Evolutionary conservation across 148 eudicot genomes (phyloP).

Genomic region (Rhododendron kiyosumense): DNA sequence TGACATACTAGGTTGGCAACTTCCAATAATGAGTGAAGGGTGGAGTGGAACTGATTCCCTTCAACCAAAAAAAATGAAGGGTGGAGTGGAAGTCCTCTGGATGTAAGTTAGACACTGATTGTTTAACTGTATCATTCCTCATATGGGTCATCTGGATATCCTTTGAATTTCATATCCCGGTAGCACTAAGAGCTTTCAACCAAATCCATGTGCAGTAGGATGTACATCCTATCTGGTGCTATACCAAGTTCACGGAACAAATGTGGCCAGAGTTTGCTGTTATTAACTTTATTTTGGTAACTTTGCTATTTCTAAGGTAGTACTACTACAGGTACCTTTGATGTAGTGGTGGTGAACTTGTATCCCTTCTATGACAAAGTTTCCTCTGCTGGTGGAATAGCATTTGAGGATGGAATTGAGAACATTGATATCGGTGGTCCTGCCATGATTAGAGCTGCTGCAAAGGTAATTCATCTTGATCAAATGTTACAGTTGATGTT

Average conservation of each 20-base stretch:
- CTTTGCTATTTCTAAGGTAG: slow-evolving; percentile 2
- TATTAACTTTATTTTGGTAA: background rate
- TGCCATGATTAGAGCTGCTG: slow-evolving; percentile 98
- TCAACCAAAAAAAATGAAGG: no score
- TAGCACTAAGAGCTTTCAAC: background rate
- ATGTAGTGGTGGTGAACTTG: slow-evolving; percentile 89
- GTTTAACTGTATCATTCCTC: background rate
- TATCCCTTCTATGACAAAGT: slow-evolving; percentile 98
- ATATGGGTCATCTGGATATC: background rate
- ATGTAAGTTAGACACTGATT: background rate
- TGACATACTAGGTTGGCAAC: no score
- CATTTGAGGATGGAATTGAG: slow-evolving; percentile 93
- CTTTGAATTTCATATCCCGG: background rate
- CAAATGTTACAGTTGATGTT: background rate
- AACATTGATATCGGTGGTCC: slow-evolving; percentile 99
- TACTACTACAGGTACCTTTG: slow-evolving; percentile 65
- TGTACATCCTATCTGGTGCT: background rate
- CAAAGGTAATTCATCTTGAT: slow-evolving; percentile 53
- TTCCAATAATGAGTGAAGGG: no score
- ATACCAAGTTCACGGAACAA: background rate
- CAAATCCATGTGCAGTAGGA: background rate
- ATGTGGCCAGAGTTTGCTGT: background rate
- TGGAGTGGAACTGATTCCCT: no score
- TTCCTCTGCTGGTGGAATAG: slow-evolving; percentile 54
- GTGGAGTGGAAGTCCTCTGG: background rate